Evolutionary conservation across 768 basidiomycete species (phyloP), one percentile per base, ranked within the genome.

Genomic region (Podaxis pistillaris): DNA sequence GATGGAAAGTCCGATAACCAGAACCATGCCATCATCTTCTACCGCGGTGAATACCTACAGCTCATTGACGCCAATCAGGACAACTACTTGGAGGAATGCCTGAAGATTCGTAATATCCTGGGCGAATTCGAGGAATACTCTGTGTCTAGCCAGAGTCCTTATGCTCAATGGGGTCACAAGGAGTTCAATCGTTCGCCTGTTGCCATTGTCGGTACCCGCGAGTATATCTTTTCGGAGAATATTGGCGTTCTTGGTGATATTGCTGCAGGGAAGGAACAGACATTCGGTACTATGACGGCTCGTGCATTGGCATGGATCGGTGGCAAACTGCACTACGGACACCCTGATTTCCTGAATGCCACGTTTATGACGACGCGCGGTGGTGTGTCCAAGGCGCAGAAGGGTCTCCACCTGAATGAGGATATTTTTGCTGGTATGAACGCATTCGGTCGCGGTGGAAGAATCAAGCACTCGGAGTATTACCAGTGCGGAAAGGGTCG

Each of bases 361-460:
- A 88, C 91, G 33, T 99, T 97, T 80, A 98, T 99, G 97, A 93
- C 85, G 67, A 99, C 97, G 9, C 93, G 97, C 58, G 97, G 97
- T 50, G 97, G 97, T 66, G 96, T 99, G 33, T 98, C 96, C 55
- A 99, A 99, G 76, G 97, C 97, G 26, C 97, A 99, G 76, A 99
- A 99, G 74, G 97, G 97, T 61, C 78, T 99, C 46, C 97, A 99
- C 74, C 79, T 99, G 66, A 98, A 98, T 79, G 97, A 99, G 76
- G 97, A 99, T 86, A 99, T 99, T 66, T 99, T 95, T 73, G 97
- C 97, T 53, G 97, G 97, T 69, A 99, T 99, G 96, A 98, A 91
- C 68, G 96, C 97, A 2, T 94, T 98, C 72, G 94, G 94, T 65
- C 94, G 97, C 63, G 97, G 97, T 58, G 97, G 97, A 52, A 88